phyloP scores from a whole-genome alignment of 371 early-diverging fungal genomes.

The Mucor velutinosus region DNA sequence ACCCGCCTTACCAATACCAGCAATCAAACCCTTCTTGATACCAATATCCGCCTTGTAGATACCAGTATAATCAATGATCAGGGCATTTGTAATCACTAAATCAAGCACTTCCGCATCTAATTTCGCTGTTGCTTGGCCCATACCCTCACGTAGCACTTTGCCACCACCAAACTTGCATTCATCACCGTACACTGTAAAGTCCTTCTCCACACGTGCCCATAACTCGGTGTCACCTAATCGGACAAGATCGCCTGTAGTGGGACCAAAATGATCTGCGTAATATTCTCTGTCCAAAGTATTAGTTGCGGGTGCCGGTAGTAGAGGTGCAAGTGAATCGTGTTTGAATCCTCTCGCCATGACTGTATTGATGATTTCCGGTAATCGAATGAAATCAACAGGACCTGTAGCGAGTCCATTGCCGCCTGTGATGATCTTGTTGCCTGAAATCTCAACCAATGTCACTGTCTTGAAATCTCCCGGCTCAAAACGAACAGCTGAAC shows the following conservation, averaged over 20 bases:
- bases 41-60: conserved; percentile 97
- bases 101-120: conserved; percentile 75
- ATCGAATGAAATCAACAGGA: conserved; percentile 52
- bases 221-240: conserved; percentile 84
- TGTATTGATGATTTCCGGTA: conserved; percentile 49
- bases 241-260: conserved; percentile 88
- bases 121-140: conserved; percentile 81
- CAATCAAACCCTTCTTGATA: conserved; percentile 80
- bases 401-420: conserved; percentile 85
- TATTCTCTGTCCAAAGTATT: conserved; percentile 72
- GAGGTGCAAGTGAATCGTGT: conserved; percentile 59
- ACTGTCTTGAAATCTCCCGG: conserved; percentile 86
- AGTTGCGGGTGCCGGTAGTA: conserved; percentile 35
- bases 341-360: conserved; percentile 56
- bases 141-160: conserved; percentile 89
- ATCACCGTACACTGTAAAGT: conserved; percentile 89
- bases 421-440: conserved; percentile 76
- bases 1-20: conserved; percentile 94
- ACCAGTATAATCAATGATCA: conserved; percentile 92
- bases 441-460: conserved; percentile 82
- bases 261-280: conserved; percentile 90
- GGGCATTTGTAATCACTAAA: conserved; percentile 89
- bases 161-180: conserved; percentile 90
- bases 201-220: conserved; percentile 87
- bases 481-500: conserved; percentile 76